Evolutionary conservation across 1,284 basidiomycete genomes (phyloP).

Genomic region (Ganoderma boninense): DNA sequence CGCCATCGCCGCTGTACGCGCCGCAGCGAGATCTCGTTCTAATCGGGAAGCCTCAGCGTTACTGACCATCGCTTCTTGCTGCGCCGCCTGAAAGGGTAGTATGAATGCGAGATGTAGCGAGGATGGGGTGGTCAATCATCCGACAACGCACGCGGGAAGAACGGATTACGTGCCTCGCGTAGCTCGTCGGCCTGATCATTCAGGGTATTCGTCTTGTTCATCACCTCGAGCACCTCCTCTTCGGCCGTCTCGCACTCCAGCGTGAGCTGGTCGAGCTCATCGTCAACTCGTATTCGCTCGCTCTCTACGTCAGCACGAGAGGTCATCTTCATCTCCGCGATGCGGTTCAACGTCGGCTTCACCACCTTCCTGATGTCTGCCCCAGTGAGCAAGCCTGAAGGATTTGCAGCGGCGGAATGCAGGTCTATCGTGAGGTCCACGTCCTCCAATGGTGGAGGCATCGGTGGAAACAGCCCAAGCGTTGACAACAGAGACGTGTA

Average conservation of each 20-base stretch:
- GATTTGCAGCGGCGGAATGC: constrained; percentile 75
- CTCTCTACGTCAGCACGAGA: constrained; percentile 76
- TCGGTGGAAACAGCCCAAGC: constrained; percentile 78
- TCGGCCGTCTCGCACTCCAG: constrained; percentile 81
- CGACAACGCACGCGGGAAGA: not conserved
- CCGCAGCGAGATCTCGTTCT: constrained; percentile 74
- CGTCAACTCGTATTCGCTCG: constrained; percentile 78
- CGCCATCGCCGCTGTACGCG: constrained; percentile 75
- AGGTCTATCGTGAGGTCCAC: constrained; percentile 79
- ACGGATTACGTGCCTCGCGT: constrained; percentile 65
- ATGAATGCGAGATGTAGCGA: not conserved
- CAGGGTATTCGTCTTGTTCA: constrained; percentile 71
- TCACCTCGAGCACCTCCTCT: constrained; percentile 72
- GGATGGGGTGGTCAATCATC: not conserved
- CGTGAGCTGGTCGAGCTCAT: constrained; percentile 80
- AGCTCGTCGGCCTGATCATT: constrained; percentile 83
- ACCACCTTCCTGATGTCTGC: constrained; percentile 72
- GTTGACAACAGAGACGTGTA: constrained; percentile 77
- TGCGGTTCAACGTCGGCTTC: constrained; percentile 73
- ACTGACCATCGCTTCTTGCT: constrained; percentile 72
- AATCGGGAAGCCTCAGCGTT: constrained; percentile 68
- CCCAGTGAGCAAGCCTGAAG: constrained; percentile 69
- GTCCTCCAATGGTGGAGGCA: constrained; percentile 70
- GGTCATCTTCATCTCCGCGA: constrained; percentile 74
- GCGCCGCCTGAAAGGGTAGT: constrained; percentile 62